Percentiles rank a stretch among this genome's conserved stretches.
These are phyloP conservation scores for Phytophthora melonis DNA, from an alignment of 352 stramenopile species.

Conservation along the genomic window DNA sequence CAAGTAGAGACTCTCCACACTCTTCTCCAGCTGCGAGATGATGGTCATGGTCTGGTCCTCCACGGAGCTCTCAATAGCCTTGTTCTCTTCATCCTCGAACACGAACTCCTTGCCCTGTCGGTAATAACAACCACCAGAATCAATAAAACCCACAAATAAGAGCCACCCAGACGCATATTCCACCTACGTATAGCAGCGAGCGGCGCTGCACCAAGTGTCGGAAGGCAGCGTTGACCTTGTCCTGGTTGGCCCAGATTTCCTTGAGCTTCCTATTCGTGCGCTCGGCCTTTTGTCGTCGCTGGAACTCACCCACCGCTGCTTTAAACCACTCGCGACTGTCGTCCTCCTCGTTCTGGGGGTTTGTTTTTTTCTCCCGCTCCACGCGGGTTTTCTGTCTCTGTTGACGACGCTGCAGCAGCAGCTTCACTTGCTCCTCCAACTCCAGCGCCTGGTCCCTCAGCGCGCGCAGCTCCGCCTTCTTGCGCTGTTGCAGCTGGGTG, in stretches of 20 bases:
- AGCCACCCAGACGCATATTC: not conserved
- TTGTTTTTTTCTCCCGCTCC: conserved; percentile 23
- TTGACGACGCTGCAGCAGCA: conserved; percentile 32
- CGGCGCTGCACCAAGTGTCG: conserved; percentile 39
- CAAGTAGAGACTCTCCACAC: conserved; percentile 38
- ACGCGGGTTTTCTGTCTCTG: conserved; percentile 18
- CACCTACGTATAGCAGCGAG: conserved; percentile 37
- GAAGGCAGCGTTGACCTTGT: conserved; percentile 40
- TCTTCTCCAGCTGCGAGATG: conserved; percentile 45
- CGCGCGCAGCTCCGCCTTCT: conserved; percentile 39
- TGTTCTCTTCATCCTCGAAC: conserved; percentile 32
- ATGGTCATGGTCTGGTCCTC: conserved; percentile 37
- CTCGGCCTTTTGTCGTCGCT: conserved; percentile 38
- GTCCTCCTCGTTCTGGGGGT: conserved; percentile 21
- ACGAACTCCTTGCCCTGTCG: conserved; percentile 37
- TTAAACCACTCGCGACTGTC: conserved; percentile 35
- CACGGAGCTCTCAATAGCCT: conserved; percentile 4
- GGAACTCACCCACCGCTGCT: conserved; percentile 35
- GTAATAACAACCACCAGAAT: not conserved
- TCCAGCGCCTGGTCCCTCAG: conserved; percentile 40
- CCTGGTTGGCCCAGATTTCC: conserved; percentile 41
- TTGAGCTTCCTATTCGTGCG: conserved; percentile 45
- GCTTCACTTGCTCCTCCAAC: conserved; percentile 39
- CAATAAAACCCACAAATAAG: conserved; percentile 18
- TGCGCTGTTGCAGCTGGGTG: conserved; percentile 39